phyloP scores from a whole-genome alignment of 2,329 filamentous ascomycete species.

The Didymella lethalis region DNA sequence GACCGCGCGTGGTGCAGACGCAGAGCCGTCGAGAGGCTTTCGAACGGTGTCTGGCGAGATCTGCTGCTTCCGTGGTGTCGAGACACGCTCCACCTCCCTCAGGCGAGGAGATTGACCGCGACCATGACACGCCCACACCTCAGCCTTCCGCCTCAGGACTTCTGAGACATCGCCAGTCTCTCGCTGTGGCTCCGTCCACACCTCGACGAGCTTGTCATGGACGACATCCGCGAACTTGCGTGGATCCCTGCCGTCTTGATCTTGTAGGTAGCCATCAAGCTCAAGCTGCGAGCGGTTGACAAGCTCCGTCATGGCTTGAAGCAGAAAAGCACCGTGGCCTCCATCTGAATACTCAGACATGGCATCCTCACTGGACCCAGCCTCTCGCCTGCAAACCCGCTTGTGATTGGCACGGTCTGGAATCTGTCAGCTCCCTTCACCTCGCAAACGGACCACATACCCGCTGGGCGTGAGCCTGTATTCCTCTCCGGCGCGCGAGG shows the following conservation, averaged over 20 bases:
- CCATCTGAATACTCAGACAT: background rate
- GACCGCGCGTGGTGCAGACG: background rate
- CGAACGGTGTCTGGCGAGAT: background rate
- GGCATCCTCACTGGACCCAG: conserved; percentile 6
- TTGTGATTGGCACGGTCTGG: conserved; percentile 17
- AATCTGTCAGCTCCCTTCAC: background rate
- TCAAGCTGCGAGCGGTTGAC: conserved; percentile 1
- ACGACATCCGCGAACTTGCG: conserved; percentile 7
- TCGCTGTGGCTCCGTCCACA: conserved; percentile 2
- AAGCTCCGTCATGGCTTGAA: conserved; percentile 8
- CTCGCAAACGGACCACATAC: background rate
- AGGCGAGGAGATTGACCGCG: background rate
- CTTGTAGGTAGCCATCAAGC: background rate
- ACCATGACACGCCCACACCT: background rate
- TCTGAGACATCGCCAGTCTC: background rate
- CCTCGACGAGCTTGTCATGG: conserved; percentile 5
- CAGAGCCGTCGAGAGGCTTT: background rate
- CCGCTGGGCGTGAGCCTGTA: background rate
- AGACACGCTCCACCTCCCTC: background rate
- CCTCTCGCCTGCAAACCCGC: conserved; percentile 22
- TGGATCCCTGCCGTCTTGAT: background rate
- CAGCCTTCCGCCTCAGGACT: background rate
- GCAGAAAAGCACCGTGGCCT: conserved; percentile 4
- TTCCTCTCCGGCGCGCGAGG: conserved; percentile 10
- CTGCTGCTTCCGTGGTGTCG: background rate